These are phyloP conservation scores for Serendipita sp. DNA, from an alignment of 768 basidiomycete genomes.

Conservation along the genomic window DNA sequence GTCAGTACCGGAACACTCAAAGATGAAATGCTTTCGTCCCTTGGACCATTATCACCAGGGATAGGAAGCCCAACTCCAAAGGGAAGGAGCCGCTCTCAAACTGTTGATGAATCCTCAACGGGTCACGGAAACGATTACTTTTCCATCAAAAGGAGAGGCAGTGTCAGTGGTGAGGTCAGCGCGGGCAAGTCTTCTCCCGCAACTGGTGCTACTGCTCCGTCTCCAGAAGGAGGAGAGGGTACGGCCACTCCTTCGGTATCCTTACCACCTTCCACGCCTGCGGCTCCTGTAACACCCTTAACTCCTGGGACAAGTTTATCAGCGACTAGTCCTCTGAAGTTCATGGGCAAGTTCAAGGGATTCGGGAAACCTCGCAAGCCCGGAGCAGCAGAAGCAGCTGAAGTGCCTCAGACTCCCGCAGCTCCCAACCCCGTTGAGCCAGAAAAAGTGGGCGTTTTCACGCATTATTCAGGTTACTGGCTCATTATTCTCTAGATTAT, in stretches of 20 bases:
- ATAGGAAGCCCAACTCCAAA: conserved; percentile 4
- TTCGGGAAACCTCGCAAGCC: conserved; percentile 8
- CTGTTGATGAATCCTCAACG: conserved; percentile 11
- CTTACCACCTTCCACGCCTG: conserved; percentile 5
- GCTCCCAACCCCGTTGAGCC: conserved; percentile 24
- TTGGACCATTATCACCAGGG: not conserved
- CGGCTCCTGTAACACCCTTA: not conserved
- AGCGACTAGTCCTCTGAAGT: not conserved
- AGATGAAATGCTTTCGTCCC: not conserved
- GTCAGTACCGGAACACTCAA: not conserved
- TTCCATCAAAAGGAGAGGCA: conserved; percentile 12
- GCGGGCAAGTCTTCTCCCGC: not conserved
- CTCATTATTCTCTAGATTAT: not conserved
- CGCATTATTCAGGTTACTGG: not conserved
- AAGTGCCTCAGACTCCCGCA: conserved; percentile 15
- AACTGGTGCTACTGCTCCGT: not conserved
- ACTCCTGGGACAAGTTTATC: not conserved
- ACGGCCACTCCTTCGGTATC: conserved; percentile 10
- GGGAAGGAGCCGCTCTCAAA: conserved; percentile 9
- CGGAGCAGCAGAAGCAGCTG: conserved; percentile 10
- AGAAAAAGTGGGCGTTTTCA: conserved; percentile 12
- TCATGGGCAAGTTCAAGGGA: conserved; percentile 2
- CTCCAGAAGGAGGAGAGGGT: not conserved
- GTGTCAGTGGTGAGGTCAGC: not conserved
- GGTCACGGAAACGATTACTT: conserved; percentile 20